Evolutionary conservation across 306 rosid genomes (phyloP), one percentile per base, ranked within the genome.

Genomic region (Amphicarpaea edgeworthii): DNA sequence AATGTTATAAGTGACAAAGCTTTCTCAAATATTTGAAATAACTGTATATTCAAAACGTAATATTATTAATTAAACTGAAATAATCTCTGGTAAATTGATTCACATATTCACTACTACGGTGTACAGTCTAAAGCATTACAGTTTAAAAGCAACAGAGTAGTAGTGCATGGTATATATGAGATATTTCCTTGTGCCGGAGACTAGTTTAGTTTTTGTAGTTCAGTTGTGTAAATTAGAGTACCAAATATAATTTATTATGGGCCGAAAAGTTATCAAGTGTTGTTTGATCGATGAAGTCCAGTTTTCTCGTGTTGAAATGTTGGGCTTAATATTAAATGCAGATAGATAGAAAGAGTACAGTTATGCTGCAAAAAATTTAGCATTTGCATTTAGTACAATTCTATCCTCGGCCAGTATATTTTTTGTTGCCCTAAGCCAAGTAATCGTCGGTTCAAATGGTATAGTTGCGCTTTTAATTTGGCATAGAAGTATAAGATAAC

Each of bases 271-370:
- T 5, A 43, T 8, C 0, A 51, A 71, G 11, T 50, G 12, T 8
- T 24, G 68, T 37, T 80, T 80, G 32, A n/a, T n/a, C n/a, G n/a
- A 51, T 54, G 72, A 60, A 79, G 82, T 82, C 82, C 82, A 43
- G n/a, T 49, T 59, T 14, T 28, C 14, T 20, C 40, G 4, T 54
- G 53, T 15, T 32, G 16, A 43, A 26, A 14, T 45, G n/a, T 26
- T 76, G 79, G 84, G 79, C 82, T 71, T 28, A 54, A 8, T 1
- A 67, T 19, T 67, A 7, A 64, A 81, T 79, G 60, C 40, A 53
- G 50, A 30, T 3, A 17, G 59, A n/a, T n/a, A n/a, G n/a, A n/a
- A n/a, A 51, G 34, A 37, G 24, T 1, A 53, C 7, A 6, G n/a
- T 54, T 12, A 58, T 12, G 3, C 49, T 67, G 46, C 50, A n/a